A percentile compares a stretch with the other conserved stretches of the same genome.
Conservation (phyloP, 306 rosid genomes). For the Malus sylvestris region DNA sequence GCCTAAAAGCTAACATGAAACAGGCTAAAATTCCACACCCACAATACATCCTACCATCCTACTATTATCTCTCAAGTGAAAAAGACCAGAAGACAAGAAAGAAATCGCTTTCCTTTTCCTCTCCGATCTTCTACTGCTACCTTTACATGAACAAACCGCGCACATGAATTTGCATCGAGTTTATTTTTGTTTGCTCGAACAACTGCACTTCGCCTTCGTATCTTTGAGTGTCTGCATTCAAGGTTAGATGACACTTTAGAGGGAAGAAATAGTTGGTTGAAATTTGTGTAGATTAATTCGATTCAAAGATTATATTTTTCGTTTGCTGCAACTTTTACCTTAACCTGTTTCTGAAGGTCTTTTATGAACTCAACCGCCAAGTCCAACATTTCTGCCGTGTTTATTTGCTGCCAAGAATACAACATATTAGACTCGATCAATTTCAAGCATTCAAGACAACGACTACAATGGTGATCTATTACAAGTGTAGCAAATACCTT, state of each 20-base stretch:
- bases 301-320: neutral
- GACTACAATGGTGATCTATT: neutral
- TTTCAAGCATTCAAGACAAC: neutral
- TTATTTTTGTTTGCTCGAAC: conserved; percentile 45
- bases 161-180: conserved; percentile 14
- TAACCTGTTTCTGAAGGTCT: conserved; percentile 64
- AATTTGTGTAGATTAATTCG: neutral
- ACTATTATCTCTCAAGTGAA: neutral
- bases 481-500: conserved; percentile 41
- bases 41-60: neutral
- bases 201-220: conserved; percentile 55
- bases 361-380: conserved; percentile 64
- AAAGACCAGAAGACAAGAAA: neutral
- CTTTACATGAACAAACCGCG: conserved; percentile 26
- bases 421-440: neutral
- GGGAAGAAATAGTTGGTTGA: conserved; percentile 7
- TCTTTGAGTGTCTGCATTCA: conserved; percentile 58
- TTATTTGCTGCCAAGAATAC: conserved; percentile 58
- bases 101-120: neutral
- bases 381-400: conserved; percentile 85
- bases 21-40: neutral
- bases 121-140: conserved; percentile 17
- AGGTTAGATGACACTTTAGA: conserved; percentile 3
- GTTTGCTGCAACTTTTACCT: conserved; percentile 38
- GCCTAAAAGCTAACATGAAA: neutral